phyloP scores from a whole-genome alignment of 1,284 basidiomycete species.

The Agroathelia rolfsii region DNA sequence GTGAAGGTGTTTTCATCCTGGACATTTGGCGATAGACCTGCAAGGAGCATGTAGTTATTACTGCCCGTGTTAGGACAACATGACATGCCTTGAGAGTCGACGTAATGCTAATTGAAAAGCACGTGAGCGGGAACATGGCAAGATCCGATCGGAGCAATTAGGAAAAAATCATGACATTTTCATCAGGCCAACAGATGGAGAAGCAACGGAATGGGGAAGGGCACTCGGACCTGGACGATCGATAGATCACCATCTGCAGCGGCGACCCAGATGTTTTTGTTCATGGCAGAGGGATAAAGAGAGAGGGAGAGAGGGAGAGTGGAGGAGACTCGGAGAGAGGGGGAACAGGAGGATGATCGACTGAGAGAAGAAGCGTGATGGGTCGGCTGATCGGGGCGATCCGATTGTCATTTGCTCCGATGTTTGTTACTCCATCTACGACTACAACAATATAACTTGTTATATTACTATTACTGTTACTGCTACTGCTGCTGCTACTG shows the following conservation, averaged over 20 bases:
- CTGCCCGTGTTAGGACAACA: conserved; percentile 7
- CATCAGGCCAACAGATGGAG: conserved; percentile 8
- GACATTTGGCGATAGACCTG: conserved; percentile 67
- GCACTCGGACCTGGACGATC: conserved; percentile 37
- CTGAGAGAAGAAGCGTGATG: no score
- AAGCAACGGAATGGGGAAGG: conserved; percentile 9
- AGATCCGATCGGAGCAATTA: no score
- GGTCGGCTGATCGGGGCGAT: no score
- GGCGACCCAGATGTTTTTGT: conserved; percentile 86
- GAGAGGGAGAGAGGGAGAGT: conserved; percentile 22
- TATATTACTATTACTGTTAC: no score
- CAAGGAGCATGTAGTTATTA: conserved; percentile 19
- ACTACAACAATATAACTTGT: no score
- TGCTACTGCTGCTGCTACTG: no score
- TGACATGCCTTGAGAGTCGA: conserved; percentile 45
- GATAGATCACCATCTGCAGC: conserved; percentile 75
- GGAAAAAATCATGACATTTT: no score
- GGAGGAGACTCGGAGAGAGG: conserved; percentile 6
- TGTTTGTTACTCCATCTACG: no score
- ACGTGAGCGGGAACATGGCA: no score
- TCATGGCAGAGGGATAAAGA: conserved; percentile 14
- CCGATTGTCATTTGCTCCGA: no score
- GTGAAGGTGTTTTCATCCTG: conserved; percentile 79
- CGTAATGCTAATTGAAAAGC: no score
- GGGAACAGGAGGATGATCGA: conserved; percentile 5